Base-by-base conservation (phyloP, 768 basidiomycete species). In the Mycena capillaripes region DNA sequence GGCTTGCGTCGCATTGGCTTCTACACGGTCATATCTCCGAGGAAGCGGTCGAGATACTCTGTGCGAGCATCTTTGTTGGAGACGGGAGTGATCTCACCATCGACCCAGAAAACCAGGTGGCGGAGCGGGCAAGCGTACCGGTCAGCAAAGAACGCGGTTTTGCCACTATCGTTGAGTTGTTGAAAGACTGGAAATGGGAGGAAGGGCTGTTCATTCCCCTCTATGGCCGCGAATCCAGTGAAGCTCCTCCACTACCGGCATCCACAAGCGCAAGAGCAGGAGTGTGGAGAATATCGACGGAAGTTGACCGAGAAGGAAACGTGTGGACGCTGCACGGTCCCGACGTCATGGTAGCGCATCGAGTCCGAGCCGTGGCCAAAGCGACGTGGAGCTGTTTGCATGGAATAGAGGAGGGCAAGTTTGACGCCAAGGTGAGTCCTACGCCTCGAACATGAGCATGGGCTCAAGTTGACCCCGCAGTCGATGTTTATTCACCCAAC, bases 1-100 rank as follows among this genome's bases (percentile, higher is more conserved):
- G 98, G 98, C 84, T 99, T 64, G 91, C 94, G 0, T 85, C 93
- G 9, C 98, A 99, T 79, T 95, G 94, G 93, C 87, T 98, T 67
- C 87, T 99, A 38, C 86, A 88, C 5, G 82, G 86, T 0, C 93
- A 95, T 75, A 85, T 98, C 63, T 87, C 88, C 8, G 89, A 91
- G 69, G 96, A 98, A 79, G 91, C 89, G 0, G 88, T 95, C 40
- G 98, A 99, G 81, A 84, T 99, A 21, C 80, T 99, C 48, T 95
- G 95, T 80, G 95, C 96, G 0, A 84, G 85, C 38, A 85, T 94
- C 19, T 98, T 97, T 78, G 83, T 96, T 14, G 86, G 86, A 3
- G 86, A 88, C n/a, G 86, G 78, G 25, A 80, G 70, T 76, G 77
- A 76, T 52, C 74, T 84, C 52, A 81, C 74, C 3, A 48, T 50